phyloP scores from a whole-genome alignment of 257 asterid species.

The Penstemon eatonii region DNA sequence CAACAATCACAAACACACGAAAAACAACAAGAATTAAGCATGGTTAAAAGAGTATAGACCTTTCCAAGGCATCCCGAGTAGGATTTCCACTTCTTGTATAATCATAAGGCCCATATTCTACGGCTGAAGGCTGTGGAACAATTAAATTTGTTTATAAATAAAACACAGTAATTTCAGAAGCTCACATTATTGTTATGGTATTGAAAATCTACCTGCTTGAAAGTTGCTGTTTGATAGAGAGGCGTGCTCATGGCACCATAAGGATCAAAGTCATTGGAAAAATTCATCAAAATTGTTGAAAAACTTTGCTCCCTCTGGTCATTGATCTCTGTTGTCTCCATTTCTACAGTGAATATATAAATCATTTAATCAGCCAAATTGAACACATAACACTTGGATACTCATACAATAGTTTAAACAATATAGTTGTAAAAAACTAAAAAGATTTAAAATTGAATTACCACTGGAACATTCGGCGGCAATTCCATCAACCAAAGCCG shows the following conservation, averaged over 20 bases:
- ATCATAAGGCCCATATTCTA: constrained; percentile 73
- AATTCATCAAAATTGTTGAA: constrained; percentile 86
- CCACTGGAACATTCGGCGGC: constrained; percentile 54
- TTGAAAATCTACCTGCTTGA: constrained; percentile 71
- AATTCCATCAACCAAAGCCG: constrained; percentile 47
- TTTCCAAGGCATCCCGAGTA: constrained; percentile 83
- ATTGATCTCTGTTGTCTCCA: constrained; percentile 31
- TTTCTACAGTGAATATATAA: constrained; percentile 37
- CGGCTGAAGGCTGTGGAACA: constrained; percentile 82
- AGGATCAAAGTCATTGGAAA: constrained; percentile 82
- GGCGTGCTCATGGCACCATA: constrained; percentile 87
- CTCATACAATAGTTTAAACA: neutral
- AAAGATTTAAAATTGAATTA: constrained; percentile 8
- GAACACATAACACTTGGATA: neutral
- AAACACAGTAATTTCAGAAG: neutral
- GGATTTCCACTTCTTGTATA: constrained; percentile 99
- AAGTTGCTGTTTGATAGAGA: constrained; percentile 95
- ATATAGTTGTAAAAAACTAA: neutral
- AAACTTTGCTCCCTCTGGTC: constrained; percentile 57
- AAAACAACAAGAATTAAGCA: constrained; percentile 18
- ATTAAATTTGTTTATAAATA: neutral
- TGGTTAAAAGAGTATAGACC: constrained; percentile 43
- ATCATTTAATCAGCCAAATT: constrained; percentile 9
- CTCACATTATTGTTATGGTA: neutral
- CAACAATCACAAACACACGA: neutral